Evolutionary conservation across 345 rosid genomes (phyloP), one percentile per base, ranked within the genome.

Genomic region (Raphanus sativus): DNA sequence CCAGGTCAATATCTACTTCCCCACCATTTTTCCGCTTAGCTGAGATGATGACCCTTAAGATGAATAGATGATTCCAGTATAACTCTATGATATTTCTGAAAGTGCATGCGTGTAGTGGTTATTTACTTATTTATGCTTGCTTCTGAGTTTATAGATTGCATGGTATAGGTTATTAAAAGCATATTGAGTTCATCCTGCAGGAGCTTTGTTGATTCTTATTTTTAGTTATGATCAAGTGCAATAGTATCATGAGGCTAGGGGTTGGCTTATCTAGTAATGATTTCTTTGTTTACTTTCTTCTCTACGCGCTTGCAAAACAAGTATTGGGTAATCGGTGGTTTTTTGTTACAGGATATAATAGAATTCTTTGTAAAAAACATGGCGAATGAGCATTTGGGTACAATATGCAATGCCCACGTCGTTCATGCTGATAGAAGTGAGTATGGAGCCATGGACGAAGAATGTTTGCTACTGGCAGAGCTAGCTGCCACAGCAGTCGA

Each of bases 401-500:
- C 84, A 54, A 90, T 92, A 69, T 90, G 97, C 86, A 89, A 92
- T 11, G 94, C 92, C 3, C 94, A 89, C 67, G 98, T 90, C 25
- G 98, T 90, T 81, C 98, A 84, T 76, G 91, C 98, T 50, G 98
- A 90, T 83, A 72, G 48, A 42, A 90, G 98, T 73, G 90, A 86
- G 36, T 4, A 73, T 58, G 92, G 96, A 45, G 97, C 98, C 65
- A 74, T 76, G 79, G 95, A 90, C 61, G 86, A 88, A 71, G 89
- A 87, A 2, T 92, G 98, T 81, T 25, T 81, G 60, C 80, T 29
- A 9, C 86, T 94, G 2, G 98, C 98, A 13, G 85, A 87, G 86
- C 83, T 92, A 38, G 97, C 98, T 12, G 98, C 98, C 69, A 88
- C 87, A 16, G 93, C 98, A 61, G 98, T 94, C 73, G 98, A 94